These are phyloP conservation scores for Panicum virgatum DNA, from an alignment of 202 grass and related monocot species.

Conservation along the genomic window DNA sequence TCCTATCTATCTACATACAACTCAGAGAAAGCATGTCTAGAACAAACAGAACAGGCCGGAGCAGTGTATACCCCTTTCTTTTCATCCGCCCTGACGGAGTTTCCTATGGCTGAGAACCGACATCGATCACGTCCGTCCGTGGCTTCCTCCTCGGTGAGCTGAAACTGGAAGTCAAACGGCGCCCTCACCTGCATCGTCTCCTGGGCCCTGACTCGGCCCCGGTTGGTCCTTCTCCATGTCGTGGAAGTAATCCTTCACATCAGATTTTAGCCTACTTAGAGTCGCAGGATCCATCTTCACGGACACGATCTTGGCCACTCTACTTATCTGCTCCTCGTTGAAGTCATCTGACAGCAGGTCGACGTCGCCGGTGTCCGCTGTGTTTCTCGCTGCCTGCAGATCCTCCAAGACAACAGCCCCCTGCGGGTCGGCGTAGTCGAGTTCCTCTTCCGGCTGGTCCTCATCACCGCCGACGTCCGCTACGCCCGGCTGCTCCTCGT, in stretches of 20 bases:
- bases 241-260: background rate
- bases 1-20: background rate
- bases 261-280: background rate
- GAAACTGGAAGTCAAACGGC: constrained; percentile 4
- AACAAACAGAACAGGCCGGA: background rate
- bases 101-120: background rate
- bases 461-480: background rate
- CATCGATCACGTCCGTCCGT: background rate
- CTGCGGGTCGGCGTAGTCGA: background rate
- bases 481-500: background rate
- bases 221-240: background rate
- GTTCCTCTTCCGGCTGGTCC: background rate
- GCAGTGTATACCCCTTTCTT: background rate
- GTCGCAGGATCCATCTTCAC: background rate
- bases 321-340: background rate
- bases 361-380: no score
- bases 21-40: background rate
- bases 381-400: background rate
- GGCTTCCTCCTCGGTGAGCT: background rate
- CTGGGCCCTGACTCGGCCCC: background rate
- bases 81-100: no score
- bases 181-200: background rate
- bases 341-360: background rate
- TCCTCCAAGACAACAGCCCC: background rate
- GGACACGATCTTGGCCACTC: background rate